Base-by-base conservation (phyloP, 2,329 filamentous ascomycete species). In the Ophiostoma pallidulum region DNA sequence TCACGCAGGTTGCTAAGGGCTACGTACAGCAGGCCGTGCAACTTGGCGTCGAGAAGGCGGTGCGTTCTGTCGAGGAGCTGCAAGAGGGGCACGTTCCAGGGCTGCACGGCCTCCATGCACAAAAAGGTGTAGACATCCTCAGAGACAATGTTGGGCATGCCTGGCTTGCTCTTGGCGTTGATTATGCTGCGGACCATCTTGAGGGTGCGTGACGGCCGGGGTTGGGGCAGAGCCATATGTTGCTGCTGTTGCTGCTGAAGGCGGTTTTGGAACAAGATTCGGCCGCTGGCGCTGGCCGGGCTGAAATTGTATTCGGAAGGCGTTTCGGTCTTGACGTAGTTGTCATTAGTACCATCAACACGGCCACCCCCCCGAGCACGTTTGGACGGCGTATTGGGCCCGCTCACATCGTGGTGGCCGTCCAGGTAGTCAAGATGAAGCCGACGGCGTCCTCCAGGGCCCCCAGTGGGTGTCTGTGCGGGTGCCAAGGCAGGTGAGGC, bases 41-140 rank as follows among this genome's bases (percentile, higher is more conserved):
- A 66, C 14, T 68, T 69, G 0, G 56, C 53, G 2, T 71, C 62
- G 0, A 84, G 60, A 5, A 77, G 66, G 1, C 59, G 54, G 47
- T 77, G 70, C 0, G 75, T 73, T 5, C 67, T 60, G 4, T 63
- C 54, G 6, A 78, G 60, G 39, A 78, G 77, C 0, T 57, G 65
- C 0, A 69, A 58, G 40, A 81, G 67, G 0, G 79, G 78, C 0
- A 57, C 56, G 1, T 69, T 58, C 83, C 83, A 86, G 1, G 76
- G 72, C 8, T 61, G 58, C 2, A 85, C 73, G 0, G 75, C 73
- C n/a, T 74, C 64, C 14, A 70, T 65, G 39, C 75, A 78, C 14
- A 85, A 66, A 0, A 68, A 67, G 24, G 80, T 73, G 19, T 81
- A 78, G 0, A 83, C 78, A 32, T 77, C 74, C 0, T 75, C 71